A percentile compares a stretch with the other conserved stretches of the same genome.
Conservation (phyloP, 257 asterid species). For the Solanum rostratum region DNA sequence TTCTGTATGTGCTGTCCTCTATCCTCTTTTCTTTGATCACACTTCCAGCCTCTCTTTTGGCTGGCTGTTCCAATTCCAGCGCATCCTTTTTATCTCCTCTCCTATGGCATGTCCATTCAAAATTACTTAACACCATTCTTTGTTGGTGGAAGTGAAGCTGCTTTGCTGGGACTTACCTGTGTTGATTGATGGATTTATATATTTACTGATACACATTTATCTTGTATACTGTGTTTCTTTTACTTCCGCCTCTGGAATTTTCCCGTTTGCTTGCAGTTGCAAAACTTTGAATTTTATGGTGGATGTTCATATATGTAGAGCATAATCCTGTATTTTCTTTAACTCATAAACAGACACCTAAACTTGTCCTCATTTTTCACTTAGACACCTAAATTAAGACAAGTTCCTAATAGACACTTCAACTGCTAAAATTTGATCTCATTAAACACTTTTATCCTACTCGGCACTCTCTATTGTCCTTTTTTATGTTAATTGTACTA, state of each 20-base stretch:
- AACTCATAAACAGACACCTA: too few species aligned
- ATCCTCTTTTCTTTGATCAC: neutral
- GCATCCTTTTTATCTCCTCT: neutral
- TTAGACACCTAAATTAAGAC: too few species aligned
- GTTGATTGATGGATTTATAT: neutral
- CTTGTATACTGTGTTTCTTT: neutral
- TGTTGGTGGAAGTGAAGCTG: neutral
- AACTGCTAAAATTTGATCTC: too few species aligned
- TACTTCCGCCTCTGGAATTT: neutral
- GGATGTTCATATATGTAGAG: neutral
- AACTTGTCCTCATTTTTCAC: too few species aligned
- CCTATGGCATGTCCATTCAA: neutral
- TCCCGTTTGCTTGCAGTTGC: neutral
- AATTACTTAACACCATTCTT: neutral
- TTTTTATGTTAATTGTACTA: too few species aligned
- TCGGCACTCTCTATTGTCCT: too few species aligned
- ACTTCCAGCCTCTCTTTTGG: neutral
- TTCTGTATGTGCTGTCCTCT: neutral
- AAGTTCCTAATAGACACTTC: too few species aligned
- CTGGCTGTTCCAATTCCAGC: neutral
- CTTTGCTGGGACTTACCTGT: neutral
- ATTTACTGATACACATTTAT: neutral
- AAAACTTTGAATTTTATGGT: neutral
- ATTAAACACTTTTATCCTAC: too few species aligned
- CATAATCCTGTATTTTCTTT: neutral